A percentile compares a stretch with the other conserved stretches of the same genome.
phyloP scores from a whole-genome alignment of 2,329 filamentous ascomycete species.

The Fusarium sp. region DNA sequence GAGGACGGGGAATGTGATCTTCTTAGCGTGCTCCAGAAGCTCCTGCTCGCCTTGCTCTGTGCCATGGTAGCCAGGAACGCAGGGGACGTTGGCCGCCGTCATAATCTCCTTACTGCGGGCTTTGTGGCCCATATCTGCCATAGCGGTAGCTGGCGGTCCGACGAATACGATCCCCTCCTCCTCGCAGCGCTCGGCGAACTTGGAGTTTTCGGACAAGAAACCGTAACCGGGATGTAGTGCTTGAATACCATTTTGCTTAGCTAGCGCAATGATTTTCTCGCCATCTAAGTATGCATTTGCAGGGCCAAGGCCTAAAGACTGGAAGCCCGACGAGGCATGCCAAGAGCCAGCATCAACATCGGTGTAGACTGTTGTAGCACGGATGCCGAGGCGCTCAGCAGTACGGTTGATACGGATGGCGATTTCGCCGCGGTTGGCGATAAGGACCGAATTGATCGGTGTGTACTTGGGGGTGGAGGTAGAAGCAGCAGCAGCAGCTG shows the following conservation, averaged over 20 bases:
- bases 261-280: slow-evolving; percentile 90
- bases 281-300: slow-evolving; percentile 93
- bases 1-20: slow-evolving; percentile 79
- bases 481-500: slow-evolving; percentile 53
- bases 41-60: slow-evolving; percentile 79
- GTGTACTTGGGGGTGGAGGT: slow-evolving; percentile 55
- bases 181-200: slow-evolving; percentile 89
- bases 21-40: slow-evolving; percentile 78
- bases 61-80: slow-evolving; percentile 96
- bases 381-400: slow-evolving; percentile 89
- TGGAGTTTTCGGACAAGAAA: slow-evolving; percentile 94
- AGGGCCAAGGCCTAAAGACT: slow-evolving; percentile 86
- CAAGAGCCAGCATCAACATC: slow-evolving; percentile 90
- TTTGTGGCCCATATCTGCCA: slow-evolving; percentile 94
- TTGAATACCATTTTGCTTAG: slow-evolving; percentile 87
- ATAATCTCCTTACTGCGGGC: slow-evolving; percentile 96
- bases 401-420: slow-evolving; percentile 93
- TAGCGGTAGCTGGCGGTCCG: slow-evolving; percentile 87
- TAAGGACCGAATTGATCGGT: slow-evolving; percentile 85
- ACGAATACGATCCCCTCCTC: slow-evolving; percentile 95
- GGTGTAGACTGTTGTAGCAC: slow-evolving; percentile 95
- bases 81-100: slow-evolving; percentile 93
- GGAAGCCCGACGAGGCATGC: slow-evolving; percentile 88
- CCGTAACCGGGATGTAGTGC: slow-evolving; percentile 97
- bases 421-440: slow-evolving; percentile 98